Evolutionary conservation across 345 rosid genomes (phyloP), one percentile per base, ranked within the genome.

Genomic region (Sonneratia alba): DNA sequence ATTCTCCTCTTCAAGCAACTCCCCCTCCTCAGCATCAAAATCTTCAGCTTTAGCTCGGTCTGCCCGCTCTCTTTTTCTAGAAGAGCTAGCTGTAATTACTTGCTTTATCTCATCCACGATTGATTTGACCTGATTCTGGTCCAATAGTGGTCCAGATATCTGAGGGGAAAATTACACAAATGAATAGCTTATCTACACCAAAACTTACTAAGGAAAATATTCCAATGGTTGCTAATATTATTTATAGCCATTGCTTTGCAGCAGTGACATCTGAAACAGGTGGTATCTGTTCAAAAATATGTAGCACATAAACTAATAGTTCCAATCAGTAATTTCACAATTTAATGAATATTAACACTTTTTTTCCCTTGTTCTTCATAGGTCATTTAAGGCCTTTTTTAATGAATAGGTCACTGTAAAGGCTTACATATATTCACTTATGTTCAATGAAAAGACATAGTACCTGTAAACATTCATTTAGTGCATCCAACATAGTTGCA

Each of bases 401-500:
- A 42, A 42, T 42, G 45, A 9, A 42, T 42, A 42, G 45, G 10
- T 42, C 45, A 42, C 10, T 42, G 6, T 42, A 42, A 42, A 42
- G 6, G 45, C 45, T 53, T 2, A 15, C 8, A 16, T 13, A 15
- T 47, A 47, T 47, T 47, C 15, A 9, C 15, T 47, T 9, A 53
- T 3, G 5, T 57, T n/a, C 38, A 27, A 7, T 67, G n/a, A 45
- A 67, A 2, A 67, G 32, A 45, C 36, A 70, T 24, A 47, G 51
- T 10, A 96, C 99, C 98, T 96, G 99, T 71, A 92, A 45, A 81
- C 99, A 96, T 79, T 96, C 99, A 71, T 96, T 96, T 80, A 96
- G 78, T 37, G 99, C 91, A 73, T 92, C 98, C 88, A 96, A 77
- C 99, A 96, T 96, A 77, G 78, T 96, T 74, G 97, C 98, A 78